Base-by-base conservation (phyloP, 108 stramenopile genomes). In the Skeletonema menzelii region DNA sequence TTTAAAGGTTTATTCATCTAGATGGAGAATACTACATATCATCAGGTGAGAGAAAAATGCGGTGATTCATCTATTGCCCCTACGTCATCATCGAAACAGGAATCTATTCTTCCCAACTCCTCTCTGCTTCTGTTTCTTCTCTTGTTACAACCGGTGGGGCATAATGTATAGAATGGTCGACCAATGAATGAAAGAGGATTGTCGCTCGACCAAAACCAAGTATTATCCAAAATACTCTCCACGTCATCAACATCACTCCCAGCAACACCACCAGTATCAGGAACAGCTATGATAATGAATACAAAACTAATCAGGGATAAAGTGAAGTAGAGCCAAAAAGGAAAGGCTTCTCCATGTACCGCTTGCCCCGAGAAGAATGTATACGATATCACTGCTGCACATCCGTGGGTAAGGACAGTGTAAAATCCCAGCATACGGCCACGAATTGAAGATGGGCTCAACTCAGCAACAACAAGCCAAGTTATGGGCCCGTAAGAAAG, bases 401-500 rank as follows among this genome's bases (percentile, higher is more conserved):
- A 55, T 47, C 77, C 82, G 47, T 79, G 77, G 14, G 72, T 82
- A 7, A 79, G 67, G 10, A 82, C 70, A 14, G 77, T 56, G 31
- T 67, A 77, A 65, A 79, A 69, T 10, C 86, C 86, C 15, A 86
- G 60, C 64, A 85, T 84, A 11, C 85, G 59, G 44, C 86, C 86
- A 22, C 86, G 75, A 34, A 85, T 72, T 20, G 82, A 80, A 2
- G 80, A 47, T 1, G 85, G 86, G 49, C 83, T 84, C 69, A 86
- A 67, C 62, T 86, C 86, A 6, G 83, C 65, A 5, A 71, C 77
- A n/a, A 86, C 27, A 24, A 86, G 49, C 86, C 86, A 86, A 11
- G 83, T 85, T 22, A 86, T 72, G 11, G 86, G 85, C 22, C 84
- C 86, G 56, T 85, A 86, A 11, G 85, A 84, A 13, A 85, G 59